These are phyloP conservation scores for Cytospora piceicola DNA, from an alignment of 2,329 filamentous ascomycete genomes.

Conservation along the genomic window DNA sequence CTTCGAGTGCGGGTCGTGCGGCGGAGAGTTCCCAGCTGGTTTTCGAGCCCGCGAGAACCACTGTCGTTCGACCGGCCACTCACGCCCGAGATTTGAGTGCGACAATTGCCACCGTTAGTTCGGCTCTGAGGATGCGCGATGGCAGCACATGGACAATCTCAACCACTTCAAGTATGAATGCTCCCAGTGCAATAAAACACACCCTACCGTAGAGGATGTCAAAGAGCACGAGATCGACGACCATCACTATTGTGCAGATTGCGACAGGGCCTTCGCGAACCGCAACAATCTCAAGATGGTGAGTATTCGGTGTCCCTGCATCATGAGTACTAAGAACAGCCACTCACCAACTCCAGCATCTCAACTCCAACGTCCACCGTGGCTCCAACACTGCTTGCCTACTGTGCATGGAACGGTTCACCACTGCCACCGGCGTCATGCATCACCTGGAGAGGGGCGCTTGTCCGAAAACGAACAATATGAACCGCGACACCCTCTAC, in stretches of 20 bases:
- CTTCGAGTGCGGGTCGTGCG: slow-evolving; percentile 16
- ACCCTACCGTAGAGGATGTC: not conserved
- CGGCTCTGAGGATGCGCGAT: not conserved
- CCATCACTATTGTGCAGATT: slow-evolving; percentile 26
- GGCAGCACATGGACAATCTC: slow-evolving; percentile 19
- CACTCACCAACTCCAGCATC: slow-evolving; percentile 50
- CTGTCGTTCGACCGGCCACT: slow-evolving; percentile 13
- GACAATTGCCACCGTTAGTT: slow-evolving; percentile 5
- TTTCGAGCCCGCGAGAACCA: slow-evolving; percentile 20
- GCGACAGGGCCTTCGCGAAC: slow-evolving; percentile 15
- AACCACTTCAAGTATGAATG: slow-evolving; percentile 25
- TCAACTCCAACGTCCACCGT: slow-evolving; percentile 56
- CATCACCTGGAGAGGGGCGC: slow-evolving; percentile 61
- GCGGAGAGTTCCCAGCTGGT: slow-evolving; percentile 11
- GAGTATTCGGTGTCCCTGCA: slow-evolving; percentile 6
- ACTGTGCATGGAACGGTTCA: slow-evolving; percentile 53
- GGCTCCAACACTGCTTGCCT: slow-evolving; percentile 53
- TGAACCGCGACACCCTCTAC: slow-evolving; percentile 56
- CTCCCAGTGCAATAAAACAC: slow-evolving; percentile 8
- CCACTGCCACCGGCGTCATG: slow-evolving; percentile 56
- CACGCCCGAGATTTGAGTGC: slow-evolving; percentile 16
- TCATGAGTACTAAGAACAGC: not conserved
- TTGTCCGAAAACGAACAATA: slow-evolving; percentile 49
- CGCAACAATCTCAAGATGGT: slow-evolving; percentile 40
- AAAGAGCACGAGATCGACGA: slow-evolving; percentile 16